These are phyloP conservation scores for Botryococcus braunii DNA, from an alignment of 163 green algal genomes.

Conservation along the genomic window DNA sequence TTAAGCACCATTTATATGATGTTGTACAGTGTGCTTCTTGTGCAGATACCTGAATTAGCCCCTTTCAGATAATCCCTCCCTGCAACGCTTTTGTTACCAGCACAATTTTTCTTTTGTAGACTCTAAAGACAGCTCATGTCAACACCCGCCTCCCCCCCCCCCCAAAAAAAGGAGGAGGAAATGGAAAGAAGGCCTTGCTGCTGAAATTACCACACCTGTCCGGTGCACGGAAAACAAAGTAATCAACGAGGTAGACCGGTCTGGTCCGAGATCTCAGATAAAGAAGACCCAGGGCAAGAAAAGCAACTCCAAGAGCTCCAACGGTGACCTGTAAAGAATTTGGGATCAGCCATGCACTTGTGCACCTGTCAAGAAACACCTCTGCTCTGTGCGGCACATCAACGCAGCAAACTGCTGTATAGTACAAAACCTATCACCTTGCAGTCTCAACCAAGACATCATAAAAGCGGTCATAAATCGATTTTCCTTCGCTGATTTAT, in stretches of 20 bases:
- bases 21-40: no score
- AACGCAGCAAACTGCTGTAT: not conserved
- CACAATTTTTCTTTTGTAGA: no score
- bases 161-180: no score
- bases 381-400: not conserved
- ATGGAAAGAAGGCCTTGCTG: no score
- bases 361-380: not conserved
- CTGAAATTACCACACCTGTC: no score
- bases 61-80: no score
- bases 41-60: no score
- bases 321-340: conserved; percentile 47
- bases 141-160: no score
- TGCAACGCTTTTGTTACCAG: no score
- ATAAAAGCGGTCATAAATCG: not conserved
- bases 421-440: not conserved
- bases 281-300: conserved; percentile 40
- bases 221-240: conserved; percentile 56
- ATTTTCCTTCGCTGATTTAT: not conserved
- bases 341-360: not conserved
- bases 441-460: not conserved
- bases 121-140: no score
- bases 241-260: conserved; percentile 86
- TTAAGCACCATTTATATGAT: no score
- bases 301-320: conserved; percentile 33
- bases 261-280: conserved; percentile 58